These are phyloP conservation scores for Agarophyton chilense DNA, from an alignment of 23 red algal species.

Conservation along the genomic window DNA sequence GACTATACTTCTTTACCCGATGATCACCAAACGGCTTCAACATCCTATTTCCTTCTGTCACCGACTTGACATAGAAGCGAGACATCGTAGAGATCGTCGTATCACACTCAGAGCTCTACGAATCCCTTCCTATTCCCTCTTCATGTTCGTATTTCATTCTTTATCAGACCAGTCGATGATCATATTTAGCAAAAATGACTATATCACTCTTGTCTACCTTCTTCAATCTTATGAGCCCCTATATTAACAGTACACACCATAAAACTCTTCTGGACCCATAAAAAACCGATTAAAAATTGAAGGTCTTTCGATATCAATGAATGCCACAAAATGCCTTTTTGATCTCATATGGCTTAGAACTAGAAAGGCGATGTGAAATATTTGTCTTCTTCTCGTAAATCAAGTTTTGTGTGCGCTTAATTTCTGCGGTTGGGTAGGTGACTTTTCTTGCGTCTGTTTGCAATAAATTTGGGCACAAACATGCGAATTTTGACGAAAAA, in stretches of 20 bases:
- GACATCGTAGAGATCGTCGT: no score
- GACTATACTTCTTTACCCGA: no score
- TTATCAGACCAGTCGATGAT: constrained; percentile 31
- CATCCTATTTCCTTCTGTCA: no score
- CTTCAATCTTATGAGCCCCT: neutral
- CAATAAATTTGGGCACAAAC: neutral
- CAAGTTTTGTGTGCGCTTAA: neutral
- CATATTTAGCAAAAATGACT: neutral
- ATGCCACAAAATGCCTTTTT: neutral
- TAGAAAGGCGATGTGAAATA: neutral
- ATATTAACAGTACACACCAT: neutral
- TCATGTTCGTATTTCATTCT: constrained; percentile 1
- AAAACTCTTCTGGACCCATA: neutral
- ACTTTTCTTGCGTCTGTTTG: neutral
- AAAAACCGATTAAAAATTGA: neutral
- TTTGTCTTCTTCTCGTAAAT: constrained; percentile 3
- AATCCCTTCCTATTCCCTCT: neutral
- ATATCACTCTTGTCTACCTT: neutral
- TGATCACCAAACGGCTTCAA: no score
- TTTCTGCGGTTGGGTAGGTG: constrained; percentile 16
- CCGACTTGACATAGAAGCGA: no score
- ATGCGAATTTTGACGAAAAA: neutral
- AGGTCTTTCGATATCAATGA: neutral
- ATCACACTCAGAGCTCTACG: no score
- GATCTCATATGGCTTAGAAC: neutral